Percentiles rank a stretch among this genome's conserved stretches.
Evolutionary conservation across 345 rosid species (phyloP).

Genomic region (Citrus unshiu): DNA sequence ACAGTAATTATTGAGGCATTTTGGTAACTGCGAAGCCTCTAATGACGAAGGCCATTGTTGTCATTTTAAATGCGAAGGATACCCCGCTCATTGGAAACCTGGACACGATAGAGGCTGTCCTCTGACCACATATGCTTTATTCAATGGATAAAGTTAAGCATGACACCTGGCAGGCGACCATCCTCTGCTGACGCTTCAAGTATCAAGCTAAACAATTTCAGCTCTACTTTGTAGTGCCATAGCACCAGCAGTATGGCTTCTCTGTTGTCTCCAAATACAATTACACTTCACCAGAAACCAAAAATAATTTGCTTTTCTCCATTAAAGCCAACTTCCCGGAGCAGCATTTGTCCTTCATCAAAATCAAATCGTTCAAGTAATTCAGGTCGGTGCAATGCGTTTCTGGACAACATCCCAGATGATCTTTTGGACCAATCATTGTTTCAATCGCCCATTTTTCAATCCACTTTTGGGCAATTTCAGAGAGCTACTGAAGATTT

Average conservation of each 20-base stretch:
- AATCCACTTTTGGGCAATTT: slow-evolving; percentile 41
- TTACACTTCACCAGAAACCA: slow-evolving; percentile 28
- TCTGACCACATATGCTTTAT: slow-evolving; percentile 33
- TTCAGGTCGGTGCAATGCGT: slow-evolving; percentile 46
- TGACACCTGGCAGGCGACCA: slow-evolving; percentile 33
- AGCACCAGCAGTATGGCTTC: slow-evolving; percentile 44
- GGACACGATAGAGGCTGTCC: neutral
- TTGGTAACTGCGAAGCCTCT: neutral
- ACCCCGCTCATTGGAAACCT: neutral
- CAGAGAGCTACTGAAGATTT: slow-evolving; percentile 39
- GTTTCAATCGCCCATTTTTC: slow-evolving; percentile 43
- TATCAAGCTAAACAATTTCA: neutral
- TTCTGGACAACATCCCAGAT: slow-evolving; percentile 38
- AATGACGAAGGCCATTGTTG: neutral
- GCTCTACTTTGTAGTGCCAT: neutral
- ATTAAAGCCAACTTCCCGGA: slow-evolving; percentile 27
- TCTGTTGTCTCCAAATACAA: slow-evolving; percentile 42
- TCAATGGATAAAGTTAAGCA: slow-evolving; percentile 21
- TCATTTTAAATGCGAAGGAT: neutral
- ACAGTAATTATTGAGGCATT: neutral
- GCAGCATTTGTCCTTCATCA: slow-evolving; percentile 15
- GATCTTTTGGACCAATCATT: slow-evolving; percentile 32
- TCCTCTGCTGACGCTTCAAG: slow-evolving; percentile 29
- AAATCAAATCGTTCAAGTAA: slow-evolving; percentile 21
- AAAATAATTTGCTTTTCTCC: slow-evolving; percentile 33